phyloP scores from a whole-genome alignment of 1,139 yeast species.

The Blastobotrys aristatus region DNA sequence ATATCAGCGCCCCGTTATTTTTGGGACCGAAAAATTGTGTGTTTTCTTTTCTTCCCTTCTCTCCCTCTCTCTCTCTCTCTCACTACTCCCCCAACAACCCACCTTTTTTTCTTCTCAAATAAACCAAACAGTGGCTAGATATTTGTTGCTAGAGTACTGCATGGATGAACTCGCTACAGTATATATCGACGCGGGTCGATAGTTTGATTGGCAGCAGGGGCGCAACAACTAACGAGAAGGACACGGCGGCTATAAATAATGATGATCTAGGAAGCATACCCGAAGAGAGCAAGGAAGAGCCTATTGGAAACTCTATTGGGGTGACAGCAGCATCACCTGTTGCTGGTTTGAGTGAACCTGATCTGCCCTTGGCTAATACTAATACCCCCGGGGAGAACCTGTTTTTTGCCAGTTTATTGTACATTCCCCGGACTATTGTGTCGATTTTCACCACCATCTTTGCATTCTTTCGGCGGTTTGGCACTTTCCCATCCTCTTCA shows the following conservation, averaged over 20 bases:
- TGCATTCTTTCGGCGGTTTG: constrained; percentile 1
- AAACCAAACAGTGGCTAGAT: no score
- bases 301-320: not conserved
- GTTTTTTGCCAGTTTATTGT: not conserved
- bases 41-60: not conserved
- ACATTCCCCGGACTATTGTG: constrained; percentile 5
- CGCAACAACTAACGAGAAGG: no score
- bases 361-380: not conserved
- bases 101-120: not conserved
- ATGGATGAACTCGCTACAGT: constrained; percentile 35
- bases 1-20: no score
- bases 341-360: not conserved
- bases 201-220: constrained; percentile 27
- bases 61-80: not conserved
- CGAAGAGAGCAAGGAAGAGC: constrained; percentile 6
- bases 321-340: not conserved
- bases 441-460: not conserved
- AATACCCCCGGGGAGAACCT: not conserved
- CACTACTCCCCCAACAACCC: not conserved
- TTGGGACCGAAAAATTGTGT: no score
- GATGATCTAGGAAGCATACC: not conserved
- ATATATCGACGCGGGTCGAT: constrained; percentile 32
- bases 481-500: no score
- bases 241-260: no score
- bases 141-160: no score